Evolutionary conservation across 2,329 filamentous ascomycete genomes (phyloP).

Genomic region (Sclerotinia minor): DNA sequence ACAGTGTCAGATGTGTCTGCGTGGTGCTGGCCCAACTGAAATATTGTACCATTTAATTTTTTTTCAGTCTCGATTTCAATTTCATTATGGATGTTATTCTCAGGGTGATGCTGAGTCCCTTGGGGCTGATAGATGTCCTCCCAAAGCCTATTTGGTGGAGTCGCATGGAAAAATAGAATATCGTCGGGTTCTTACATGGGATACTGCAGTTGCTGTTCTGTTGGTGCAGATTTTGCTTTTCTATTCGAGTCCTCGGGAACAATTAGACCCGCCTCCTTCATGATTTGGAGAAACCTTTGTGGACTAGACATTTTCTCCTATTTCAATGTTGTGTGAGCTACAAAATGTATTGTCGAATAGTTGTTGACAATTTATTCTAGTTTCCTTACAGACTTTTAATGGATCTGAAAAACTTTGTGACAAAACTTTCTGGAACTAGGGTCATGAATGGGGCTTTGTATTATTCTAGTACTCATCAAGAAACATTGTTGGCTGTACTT

Average conservation of each 20-base stretch:
- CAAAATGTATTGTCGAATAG: background rate
- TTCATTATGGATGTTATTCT: too few species aligned
- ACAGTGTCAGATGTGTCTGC: background rate
- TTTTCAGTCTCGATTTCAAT: accelerated
- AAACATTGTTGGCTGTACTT: background rate
- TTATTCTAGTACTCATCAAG: background rate
- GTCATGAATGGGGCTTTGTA: background rate
- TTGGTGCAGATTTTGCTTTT: background rate
- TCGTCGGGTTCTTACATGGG: background rate
- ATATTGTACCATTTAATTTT: background rate
- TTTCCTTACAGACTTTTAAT: background rate
- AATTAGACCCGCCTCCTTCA: background rate
- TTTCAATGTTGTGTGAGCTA: background rate
- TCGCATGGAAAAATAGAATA: background rate
- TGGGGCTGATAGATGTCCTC: too few species aligned
- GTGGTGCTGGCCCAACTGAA: background rate
- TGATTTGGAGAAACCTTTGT: accelerated
- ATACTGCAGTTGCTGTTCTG: accelerated
- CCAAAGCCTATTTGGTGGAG: background rate
- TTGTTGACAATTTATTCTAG: background rate
- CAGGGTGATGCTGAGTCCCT: too few species aligned
- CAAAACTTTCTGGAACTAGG: background rate
- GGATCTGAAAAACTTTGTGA: background rate
- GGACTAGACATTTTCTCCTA: background rate
- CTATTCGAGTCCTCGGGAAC: too few species aligned